Base-by-base conservation (phyloP, 169 alveolate species). In the Miamiensis avidus region DNA sequence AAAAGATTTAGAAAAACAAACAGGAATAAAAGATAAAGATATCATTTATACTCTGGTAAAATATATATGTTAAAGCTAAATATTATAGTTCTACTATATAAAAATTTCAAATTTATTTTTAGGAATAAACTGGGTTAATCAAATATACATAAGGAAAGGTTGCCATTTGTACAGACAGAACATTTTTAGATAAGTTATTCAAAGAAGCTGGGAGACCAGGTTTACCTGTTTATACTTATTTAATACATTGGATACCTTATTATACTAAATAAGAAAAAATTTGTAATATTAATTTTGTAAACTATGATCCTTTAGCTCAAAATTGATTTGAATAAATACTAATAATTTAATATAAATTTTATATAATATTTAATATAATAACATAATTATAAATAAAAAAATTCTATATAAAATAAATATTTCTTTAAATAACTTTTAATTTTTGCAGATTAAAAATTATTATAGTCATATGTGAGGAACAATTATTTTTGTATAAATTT, bases 21-120 rank as follows among this genome's bases (percentile, higher is more conserved):
- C 86, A 0, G 86, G 86, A 25, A 82, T 82, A 4, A 29, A n/a
- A 69, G 86, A 82, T 6, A 31, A 82, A 32, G 86, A 82, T 72
- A 72, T 72, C 15, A 30, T 73, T 1, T 73, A 69, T 78, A 74
- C 86, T 31, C 31, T 73, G 30, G 86, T 73, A 82, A 32, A 31
- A 30, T 79, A 34, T n/a, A 28, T 78, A 11, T 11, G 20, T 49
- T 49, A 49, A 49, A 49, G 20, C 4, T 65, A 79, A 49, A n/a
- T 6, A 65, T 64, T 34, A 34, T 49, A 25, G 33, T 0, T 26
- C 4, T 20, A 31, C 31, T 33, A 4, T 79, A 29, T 34, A 26
- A 0, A 28, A 0, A 0, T 0, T 73, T 73, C n/a, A 15, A 15
- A 15, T 73, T 73, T 15, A 73, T n/a, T 25, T 34, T 4, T 29